Percentiles rank a stretch among this genome's conserved stretches.
Evolutionary conservation across 2,329 filamentous ascomycete genomes (phyloP).

Genomic region (Pseudonectria foliicola): DNA sequence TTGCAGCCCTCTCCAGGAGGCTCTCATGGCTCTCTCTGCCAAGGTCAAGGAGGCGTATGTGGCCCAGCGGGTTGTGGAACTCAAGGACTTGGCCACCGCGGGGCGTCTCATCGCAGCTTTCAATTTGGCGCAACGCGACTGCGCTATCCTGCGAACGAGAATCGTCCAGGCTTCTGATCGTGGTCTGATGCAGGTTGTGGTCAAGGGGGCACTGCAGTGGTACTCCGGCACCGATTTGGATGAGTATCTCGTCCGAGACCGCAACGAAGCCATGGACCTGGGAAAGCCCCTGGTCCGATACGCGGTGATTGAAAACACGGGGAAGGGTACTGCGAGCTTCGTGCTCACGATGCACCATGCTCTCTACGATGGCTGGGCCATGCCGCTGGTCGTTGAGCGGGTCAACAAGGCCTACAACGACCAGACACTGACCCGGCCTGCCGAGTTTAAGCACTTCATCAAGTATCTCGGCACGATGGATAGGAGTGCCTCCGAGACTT

Average conservation of each 20-base stretch:
- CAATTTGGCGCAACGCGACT: conserved; percentile 28
- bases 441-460: conserved; percentile 44
- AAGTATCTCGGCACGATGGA: conserved; percentile 37
- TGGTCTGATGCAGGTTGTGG: conserved; percentile 41
- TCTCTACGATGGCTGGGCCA: conserved; percentile 51
- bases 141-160: conserved; percentile 40
- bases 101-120: conserved; percentile 36
- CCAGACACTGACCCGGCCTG: conserved; percentile 24
- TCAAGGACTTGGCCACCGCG: conserved; percentile 30
- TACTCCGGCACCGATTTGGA: conserved; percentile 28
- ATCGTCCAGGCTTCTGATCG: conserved; percentile 38
- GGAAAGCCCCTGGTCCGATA: conserved; percentile 40
- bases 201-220: conserved; percentile 32
- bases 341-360: conserved; percentile 51
- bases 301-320: conserved; percentile 30
- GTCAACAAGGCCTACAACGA: conserved; percentile 39
- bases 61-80: conserved; percentile 39
- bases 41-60: conserved; percentile 46
- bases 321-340: conserved; percentile 32
- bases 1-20: conserved; percentile 48
- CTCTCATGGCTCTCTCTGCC: conserved; percentile 45
- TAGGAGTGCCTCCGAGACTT: conserved; percentile 32
- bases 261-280: conserved; percentile 34
- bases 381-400: conserved; percentile 42
- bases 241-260: conserved; percentile 34